Base-by-base conservation (phyloP, 768 basidiomycete species). In the Tulasnella sp. region DNA sequence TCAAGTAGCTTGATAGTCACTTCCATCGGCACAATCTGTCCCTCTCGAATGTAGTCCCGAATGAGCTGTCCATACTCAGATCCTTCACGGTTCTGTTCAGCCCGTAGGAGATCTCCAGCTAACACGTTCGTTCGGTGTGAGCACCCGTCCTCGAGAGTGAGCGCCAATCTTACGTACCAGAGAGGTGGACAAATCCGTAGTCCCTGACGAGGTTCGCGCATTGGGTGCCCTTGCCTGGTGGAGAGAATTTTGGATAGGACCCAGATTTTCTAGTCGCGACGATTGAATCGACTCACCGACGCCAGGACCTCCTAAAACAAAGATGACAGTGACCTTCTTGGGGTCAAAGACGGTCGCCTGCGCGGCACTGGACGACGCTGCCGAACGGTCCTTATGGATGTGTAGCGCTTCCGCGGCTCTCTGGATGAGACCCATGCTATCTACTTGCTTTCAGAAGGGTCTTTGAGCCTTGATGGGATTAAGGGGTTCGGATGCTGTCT, bases 81-180 rank as follows among this genome's bases (percentile, higher is more conserved):
- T 67, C 93, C 93, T 77, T 92, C 90, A 69, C 96, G 91, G 79
- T 90, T 86, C 85, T 98, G 96, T 83, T 99, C 98, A 11, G 93
- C 95, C 79, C 98, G 93, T 29, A 99, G 89, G 40, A 99, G 91
- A 84, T 99, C 98, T n/a, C 98, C 98, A 79, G 98, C 98, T 95
- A 83, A 37, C 73, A 37, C 79, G 35, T 6, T 46, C 46, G 40
- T 74, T 79, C 20, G 75, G 78, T 40, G 40, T 42, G 67, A 55
- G 26, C 40, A 67, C 18, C 5, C 16, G 40, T 20, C 44, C n/a
- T 61, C 3, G 10, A 29, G 18, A 29, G 57, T 29, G 57, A 35
- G 7, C 69, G 57, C 73, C 11, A 32, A 37, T 78, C 15, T 67
- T 78, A 80, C 87, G 81, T 81, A 95, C 96, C 96, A 67, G 95